Percentiles rank a stretch among this genome's conserved stretches.
phyloP scores from a whole-genome alignment of 2,329 filamentous ascomycete species.

The Fusarium nurragi region DNA sequence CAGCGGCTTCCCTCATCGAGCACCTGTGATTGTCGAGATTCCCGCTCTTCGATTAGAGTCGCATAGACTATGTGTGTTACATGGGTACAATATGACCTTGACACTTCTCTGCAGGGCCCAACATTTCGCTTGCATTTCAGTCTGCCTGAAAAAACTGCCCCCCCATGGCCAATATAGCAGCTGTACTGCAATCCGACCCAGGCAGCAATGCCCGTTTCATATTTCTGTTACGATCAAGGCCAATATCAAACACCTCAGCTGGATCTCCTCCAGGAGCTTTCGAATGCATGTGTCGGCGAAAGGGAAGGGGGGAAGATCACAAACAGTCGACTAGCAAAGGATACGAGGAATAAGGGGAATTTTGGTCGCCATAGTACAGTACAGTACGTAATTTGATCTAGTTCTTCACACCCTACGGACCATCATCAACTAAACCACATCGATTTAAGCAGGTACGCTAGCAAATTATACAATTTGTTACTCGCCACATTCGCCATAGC shows the following conservation, averaged over 20 bases:
- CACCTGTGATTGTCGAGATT: not conserved
- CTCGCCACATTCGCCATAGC: slow-evolving; percentile 22
- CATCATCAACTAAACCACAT: slow-evolving; percentile 15
- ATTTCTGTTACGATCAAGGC: not conserved
- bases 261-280: slow-evolving; percentile 9
- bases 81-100: slow-evolving; percentile 11
- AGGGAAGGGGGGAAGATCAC: slow-evolving; percentile 29
- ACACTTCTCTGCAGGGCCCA: slow-evolving; percentile 10
- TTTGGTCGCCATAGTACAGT: slow-evolving; percentile 5
- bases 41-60: slow-evolving; percentile 37
- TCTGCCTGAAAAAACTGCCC: not conserved
- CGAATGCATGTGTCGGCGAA: slow-evolving; percentile 21
- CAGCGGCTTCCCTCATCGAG: slow-evolving; percentile 13
- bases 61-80: slow-evolving; percentile 28
- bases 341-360: slow-evolving; percentile 34
- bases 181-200: not conserved
- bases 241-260: not conserved
- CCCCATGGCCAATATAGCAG: not conserved
- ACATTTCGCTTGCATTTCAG: slow-evolving; percentile 9
- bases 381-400: slow-evolving; percentile 11
- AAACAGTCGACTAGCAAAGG: slow-evolving; percentile 14
- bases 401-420: slow-evolving; percentile 8
- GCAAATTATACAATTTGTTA: slow-evolving; percentile 7
- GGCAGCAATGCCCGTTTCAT: not conserved
- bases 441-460: slow-evolving; percentile 22